Base-by-base conservation (phyloP, 1,139 yeast species). In the Zygosaccharomyces sapae region DNA sequence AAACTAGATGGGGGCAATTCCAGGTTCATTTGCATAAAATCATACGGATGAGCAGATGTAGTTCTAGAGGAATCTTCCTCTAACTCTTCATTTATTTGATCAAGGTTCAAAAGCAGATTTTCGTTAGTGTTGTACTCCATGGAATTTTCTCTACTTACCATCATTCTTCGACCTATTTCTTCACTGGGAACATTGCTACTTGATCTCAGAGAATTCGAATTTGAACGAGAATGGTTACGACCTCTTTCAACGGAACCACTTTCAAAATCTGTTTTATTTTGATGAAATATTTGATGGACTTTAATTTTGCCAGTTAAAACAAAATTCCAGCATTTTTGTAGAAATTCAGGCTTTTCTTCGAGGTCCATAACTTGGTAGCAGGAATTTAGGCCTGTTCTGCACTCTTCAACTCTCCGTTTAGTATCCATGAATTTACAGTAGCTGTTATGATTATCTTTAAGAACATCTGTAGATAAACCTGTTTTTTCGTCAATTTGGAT, bases 1-100 rank as follows among this genome's bases (percentile, higher is more conserved):
- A 57, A 52, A 41, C 66, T 61, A 5, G 68, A 64, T 6, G 67
- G 62, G 1, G 64, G 63, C 31, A 63, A 45, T 16, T 61, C 57
- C 12, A 63, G 46, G 43, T 62, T 55, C 13, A 58, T 44, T 8
- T 53, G 47, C 52, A 63, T 46, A 29, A 51, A 52, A 29, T 55
- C 55, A 30, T 44, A 50, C 13, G 34, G 40, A n/a, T 44, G 22
- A 33, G 46, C 16, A 35, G 48, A 40, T 25, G 43, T 46, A 27
- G 41, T 46, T 19, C 44, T 38, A 7, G 49, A 43, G 5, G 46
- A 40, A 18, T 48, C 46, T n/a, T 49, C 57, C 6, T 55, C 55
- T 9, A 55, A 35, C 8, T 62, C 63, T 43, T 63, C 66, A 41
- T 60, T 54, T 18, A 62, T 59, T 39, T 62, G 66, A 9, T 56